Evolutionary conservation across 2,329 filamentous ascomycete genomes (phyloP).

Genomic region (Penicillium sp.): DNA sequence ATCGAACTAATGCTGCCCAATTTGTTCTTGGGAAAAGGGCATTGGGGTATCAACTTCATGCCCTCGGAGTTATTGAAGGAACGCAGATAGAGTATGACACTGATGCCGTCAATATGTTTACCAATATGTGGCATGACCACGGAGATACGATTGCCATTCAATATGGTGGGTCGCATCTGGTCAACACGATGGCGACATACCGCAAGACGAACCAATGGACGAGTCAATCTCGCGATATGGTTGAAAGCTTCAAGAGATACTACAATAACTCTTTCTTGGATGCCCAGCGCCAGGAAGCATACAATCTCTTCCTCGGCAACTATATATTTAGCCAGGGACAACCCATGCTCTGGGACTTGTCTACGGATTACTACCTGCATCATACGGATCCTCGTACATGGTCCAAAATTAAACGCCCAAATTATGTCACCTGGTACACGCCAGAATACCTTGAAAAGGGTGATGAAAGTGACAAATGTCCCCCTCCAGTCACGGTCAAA

Average conservation of each 20-base stretch:
- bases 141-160: constrained; percentile 97
- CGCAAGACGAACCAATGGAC: constrained; percentile 99
- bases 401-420: constrained; percentile 58
- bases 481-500: constrained; percentile 15
- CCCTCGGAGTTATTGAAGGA: constrained; percentile 77
- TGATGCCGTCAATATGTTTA: constrained; percentile 92
- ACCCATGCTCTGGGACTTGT: constrained; percentile 94
- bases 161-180: constrained; percentile 93
- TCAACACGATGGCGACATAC: constrained; percentile 99
- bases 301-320: constrained; percentile 94
- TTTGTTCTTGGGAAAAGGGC: constrained; percentile 96
- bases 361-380: constrained; percentile 94
- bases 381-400: constrained; percentile 77
- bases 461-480: constrained; percentile 19
- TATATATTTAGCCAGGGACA: constrained; percentile 84
- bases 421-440: constrained; percentile 89
- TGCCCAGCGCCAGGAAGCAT: constrained; percentile 95
- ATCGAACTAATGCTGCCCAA: constrained; percentile 94
- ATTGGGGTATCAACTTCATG: constrained; percentile 85
- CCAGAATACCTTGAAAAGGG: constrained; percentile 65
- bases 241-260: constrained; percentile 97
- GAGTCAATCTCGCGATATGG: constrained; percentile 95
- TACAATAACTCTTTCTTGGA: constrained; percentile 99
- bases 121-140: constrained; percentile 97
- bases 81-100: constrained; percentile 86